phyloP scores from a whole-genome alignment of 768 basidiomycete genomes.

The Boletellus ananas region DNA sequence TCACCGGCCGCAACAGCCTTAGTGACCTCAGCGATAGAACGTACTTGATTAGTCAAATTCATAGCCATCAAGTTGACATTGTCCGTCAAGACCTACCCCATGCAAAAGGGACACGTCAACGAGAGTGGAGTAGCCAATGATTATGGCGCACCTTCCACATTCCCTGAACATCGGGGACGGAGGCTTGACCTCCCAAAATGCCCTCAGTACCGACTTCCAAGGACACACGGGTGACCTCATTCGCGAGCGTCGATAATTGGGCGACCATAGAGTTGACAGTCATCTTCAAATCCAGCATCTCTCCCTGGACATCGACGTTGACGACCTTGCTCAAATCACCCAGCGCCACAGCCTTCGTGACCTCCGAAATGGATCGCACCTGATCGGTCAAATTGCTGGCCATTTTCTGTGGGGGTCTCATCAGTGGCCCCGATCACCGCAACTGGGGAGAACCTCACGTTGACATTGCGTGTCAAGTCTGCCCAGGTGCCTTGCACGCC shows the following conservation, averaged over 20 bases:
- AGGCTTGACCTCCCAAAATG: slow-evolving; percentile 90
- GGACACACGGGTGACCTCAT: slow-evolving; percentile 86
- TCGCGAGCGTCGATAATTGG: slow-evolving; percentile 68
- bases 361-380: slow-evolving; percentile 89
- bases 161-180: slow-evolving; percentile 88
- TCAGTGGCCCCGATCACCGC: not conserved
- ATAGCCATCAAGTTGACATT: slow-evolving; percentile 89
- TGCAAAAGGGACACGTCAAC: slow-evolving; percentile 11
- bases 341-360: slow-evolving; percentile 70
- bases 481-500: slow-evolving; percentile 95
- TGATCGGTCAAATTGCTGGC: slow-evolving; percentile 81
- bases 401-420: slow-evolving; percentile 66
- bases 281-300: slow-evolving; percentile 84
- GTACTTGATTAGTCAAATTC: slow-evolving; percentile 88
- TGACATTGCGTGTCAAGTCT: slow-evolving; percentile 85
- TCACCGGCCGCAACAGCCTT: slow-evolving; percentile 94
- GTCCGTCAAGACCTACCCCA: slow-evolving; percentile 56
- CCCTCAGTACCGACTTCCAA: slow-evolving; percentile 92
- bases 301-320: slow-evolving; percentile 90
- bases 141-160: slow-evolving; percentile 75
- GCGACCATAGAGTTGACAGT: slow-evolving; percentile 79
- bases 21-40: slow-evolving; percentile 87
- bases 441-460: slow-evolving; percentile 42
- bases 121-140: not conserved
- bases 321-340: slow-evolving; percentile 84